Evolutionary conservation across 2,329 filamentous ascomycete species (phyloP).

Genomic region (Talaromyces sp.): DNA sequence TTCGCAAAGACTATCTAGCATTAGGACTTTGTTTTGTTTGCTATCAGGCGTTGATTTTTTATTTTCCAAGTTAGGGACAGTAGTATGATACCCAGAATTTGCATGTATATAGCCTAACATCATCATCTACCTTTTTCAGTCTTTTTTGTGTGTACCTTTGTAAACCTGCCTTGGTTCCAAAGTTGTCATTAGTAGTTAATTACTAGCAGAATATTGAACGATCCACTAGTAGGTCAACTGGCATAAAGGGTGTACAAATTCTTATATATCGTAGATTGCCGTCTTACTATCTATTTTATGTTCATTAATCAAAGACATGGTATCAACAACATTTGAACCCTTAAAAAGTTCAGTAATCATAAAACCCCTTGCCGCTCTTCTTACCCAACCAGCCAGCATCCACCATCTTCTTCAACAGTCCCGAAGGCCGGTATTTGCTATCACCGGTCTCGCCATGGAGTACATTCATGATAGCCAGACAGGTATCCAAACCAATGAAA

Average conservation of each 20-base stretch:
- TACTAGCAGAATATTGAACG: no score
- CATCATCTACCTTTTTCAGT: neutral
- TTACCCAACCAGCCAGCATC: slow-evolving; percentile 97
- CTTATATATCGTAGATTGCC: neutral
- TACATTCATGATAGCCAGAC: slow-evolving; percentile 94
- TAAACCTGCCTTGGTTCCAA: neutral
- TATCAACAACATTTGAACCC: neutral
- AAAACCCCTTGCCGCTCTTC: slow-evolving; percentile 95
- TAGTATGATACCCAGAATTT: slow-evolving; percentile 10
- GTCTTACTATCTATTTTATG: neutral
- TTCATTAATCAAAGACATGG: neutral
- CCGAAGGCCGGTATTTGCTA: slow-evolving; percentile 88
- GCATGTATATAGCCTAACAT: neutral
- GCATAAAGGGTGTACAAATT: neutral
- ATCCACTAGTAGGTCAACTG: neutral
- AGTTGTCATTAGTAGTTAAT: neutral
- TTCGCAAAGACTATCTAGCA: slow-evolving; percentile 47
- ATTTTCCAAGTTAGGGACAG: neutral
- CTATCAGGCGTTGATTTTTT: slow-evolving; percentile 2
- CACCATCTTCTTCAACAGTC: slow-evolving; percentile 89
- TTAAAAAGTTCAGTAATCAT: slow-evolving; percentile 63
- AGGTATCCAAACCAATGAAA: slow-evolving; percentile 96
- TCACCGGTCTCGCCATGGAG: slow-evolving; percentile 87
- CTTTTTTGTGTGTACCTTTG: neutral
- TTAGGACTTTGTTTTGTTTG: neutral